Evolutionary conservation across 192 early-diverging fungal species (phyloP).

Genomic region (Chytriomyces sp.): DNA sequence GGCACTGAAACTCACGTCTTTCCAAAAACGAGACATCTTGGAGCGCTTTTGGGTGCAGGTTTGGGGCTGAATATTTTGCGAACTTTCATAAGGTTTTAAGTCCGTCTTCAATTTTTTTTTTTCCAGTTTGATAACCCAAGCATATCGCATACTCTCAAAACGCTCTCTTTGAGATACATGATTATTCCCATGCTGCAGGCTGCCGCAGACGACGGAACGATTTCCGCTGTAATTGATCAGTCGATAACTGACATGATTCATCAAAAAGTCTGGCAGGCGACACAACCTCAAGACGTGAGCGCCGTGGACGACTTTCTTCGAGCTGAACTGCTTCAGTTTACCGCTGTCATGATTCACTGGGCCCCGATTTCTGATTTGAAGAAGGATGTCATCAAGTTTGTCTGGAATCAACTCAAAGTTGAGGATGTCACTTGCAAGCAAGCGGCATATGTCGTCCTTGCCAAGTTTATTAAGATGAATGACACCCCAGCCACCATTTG

Average conservation of each 20-base stretch:
- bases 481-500: conserved; percentile 84
- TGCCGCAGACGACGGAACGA: conserved; percentile 60
- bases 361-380: conserved; percentile 78
- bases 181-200: conserved; percentile 87
- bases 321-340: conserved; percentile 91
- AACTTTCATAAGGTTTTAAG: background rate
- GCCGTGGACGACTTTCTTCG: conserved; percentile 48
- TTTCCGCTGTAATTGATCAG: conserved; percentile 61
- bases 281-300: conserved; percentile 18
- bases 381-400: conserved; percentile 87
- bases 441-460: conserved; percentile 90
- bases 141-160: conserved; percentile 69
- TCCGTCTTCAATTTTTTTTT: background rate
- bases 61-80: conserved; percentile 46
- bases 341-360: conserved; percentile 83
- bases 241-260: conserved; percentile 59
- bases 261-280: conserved; percentile 63
- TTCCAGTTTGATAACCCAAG: conserved; percentile 15
- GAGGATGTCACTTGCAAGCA: conserved; percentile 97
- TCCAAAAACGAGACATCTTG: conserved; percentile 72
- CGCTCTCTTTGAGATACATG: conserved; percentile 75
- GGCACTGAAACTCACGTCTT: conserved; percentile 55
- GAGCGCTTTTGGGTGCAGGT: conserved; percentile 78
- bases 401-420: conserved; percentile 48
- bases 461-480: conserved; percentile 90